Evolutionary conservation across 2,329 filamentous ascomycete species (phyloP), one percentile per base, ranked within the genome.

Genomic region (Penicillium expansum): DNA sequence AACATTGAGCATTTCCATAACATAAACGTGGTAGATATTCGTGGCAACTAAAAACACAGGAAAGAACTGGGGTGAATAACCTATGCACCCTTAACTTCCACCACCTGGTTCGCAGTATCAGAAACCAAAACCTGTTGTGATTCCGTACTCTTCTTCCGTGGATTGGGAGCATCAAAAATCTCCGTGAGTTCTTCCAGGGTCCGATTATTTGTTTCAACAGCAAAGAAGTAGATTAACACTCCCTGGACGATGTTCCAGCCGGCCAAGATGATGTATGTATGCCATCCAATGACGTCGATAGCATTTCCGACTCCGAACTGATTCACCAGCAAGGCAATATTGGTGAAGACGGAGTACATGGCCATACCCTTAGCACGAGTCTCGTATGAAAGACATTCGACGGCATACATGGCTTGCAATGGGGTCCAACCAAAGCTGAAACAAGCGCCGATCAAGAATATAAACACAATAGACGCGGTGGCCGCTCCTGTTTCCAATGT

Each of bases 361-460:
- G 79, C 81, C 79, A 83, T 83, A 14, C 81, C 81, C 71, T 83
- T 83, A 50, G 80, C 82, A 51, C 82, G 76, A 63, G 80, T 81
- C 66, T 83, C 80, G 60, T 80, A 83, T 16, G 75, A 78, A 11
- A 83, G 73, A 14, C 80, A 79, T 63, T 84, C 81, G 48, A 83
- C 80, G 0, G 80, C 79, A 64, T 83, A 83, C 14, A 84, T 69
- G 30, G 74, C 71, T 66, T 78, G 75, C 38, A 80, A 66, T 2
- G 78, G 77, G 0, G 77, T 80, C 54, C 75, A 74, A 8, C 74
- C 76, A 58, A 84, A 69, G 1, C 79, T 80, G 70, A 79, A 85
- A 27, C 62, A 48, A 2, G 68, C 29, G 29, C 79, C 79, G 58
- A 83, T 83, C 38, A 84, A 71, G 70, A 83, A 84, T 50, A 83